Conservation (phyloP, 495 filamentous ascomycete genomes). For the Penicillium canariense region DNA sequence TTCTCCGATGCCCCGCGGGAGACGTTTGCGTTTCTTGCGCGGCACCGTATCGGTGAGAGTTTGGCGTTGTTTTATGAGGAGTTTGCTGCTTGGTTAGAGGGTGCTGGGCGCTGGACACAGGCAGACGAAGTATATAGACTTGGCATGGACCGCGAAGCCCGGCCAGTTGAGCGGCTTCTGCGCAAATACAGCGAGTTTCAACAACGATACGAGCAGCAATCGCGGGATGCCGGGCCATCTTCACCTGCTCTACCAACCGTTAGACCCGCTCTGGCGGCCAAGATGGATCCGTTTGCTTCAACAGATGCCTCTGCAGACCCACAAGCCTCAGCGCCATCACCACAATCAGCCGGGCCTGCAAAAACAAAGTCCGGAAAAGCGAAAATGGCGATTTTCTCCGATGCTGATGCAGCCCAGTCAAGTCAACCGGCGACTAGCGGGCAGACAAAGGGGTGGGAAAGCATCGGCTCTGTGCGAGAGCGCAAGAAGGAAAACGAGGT, state of each 20-base stretch:
- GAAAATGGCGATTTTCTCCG: constrained; percentile 94
- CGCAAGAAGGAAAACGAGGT: constrained; percentile 91
- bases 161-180: constrained; percentile 73
- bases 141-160: constrained; percentile 83
- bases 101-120: constrained; percentile 80
- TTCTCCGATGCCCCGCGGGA: constrained; percentile 92
- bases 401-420: constrained; percentile 48
- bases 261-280: constrained; percentile 81
- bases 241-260: constrained; percentile 84
- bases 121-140: constrained; percentile 90
- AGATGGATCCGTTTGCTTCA: constrained; percentile 73
- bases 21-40: constrained; percentile 84
- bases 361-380: constrained; percentile 62
- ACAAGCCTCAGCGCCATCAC: constrained; percentile 55
- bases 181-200: constrained; percentile 92
- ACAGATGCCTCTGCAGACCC: constrained; percentile 53
- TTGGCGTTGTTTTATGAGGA: constrained; percentile 97
- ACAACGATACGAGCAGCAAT: constrained; percentile 63
- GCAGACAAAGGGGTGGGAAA: constrained; percentile 80
- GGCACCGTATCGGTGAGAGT: constrained; percentile 81
- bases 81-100: constrained; percentile 89
- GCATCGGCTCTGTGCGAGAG: constrained; percentile 77
- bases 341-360: constrained; percentile 44
- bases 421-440: constrained; percentile 45
- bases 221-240: constrained; percentile 63